Evolutionary conservation across 129 eudicot species (phyloP).

Genomic region (Smallanthus sonchifolius): DNA sequence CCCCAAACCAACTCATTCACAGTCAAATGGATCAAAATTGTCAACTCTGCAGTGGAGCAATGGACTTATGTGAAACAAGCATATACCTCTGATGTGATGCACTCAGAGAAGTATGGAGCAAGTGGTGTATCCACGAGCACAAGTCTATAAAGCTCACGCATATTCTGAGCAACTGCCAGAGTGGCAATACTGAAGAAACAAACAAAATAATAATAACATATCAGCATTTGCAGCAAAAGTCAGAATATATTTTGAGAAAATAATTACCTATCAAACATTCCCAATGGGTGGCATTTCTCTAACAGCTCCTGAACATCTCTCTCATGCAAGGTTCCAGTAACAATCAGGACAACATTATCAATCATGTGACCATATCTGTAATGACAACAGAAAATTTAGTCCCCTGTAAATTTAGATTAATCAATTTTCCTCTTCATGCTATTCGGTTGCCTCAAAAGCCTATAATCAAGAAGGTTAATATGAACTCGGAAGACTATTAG

Average conservation of each 20-base stretch:
- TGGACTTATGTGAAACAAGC: background rate
- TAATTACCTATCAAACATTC: conserved; percentile 90
- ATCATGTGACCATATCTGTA: conserved; percentile 95
- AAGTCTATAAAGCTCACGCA: conserved; percentile 88
- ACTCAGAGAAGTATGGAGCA: conserved; percentile 96
- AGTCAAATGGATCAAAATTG: background rate
- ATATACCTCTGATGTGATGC: conserved; percentile 91
- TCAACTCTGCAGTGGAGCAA: background rate
- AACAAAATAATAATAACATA: conserved; percentile 6
- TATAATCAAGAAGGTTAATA: conserved; percentile 2
- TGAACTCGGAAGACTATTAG: background rate
- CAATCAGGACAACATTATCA: conserved; percentile 92
- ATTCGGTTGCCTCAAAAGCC: background rate
- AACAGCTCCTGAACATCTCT: conserved; percentile 92
- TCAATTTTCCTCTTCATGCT: background rate
- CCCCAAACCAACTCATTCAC: background rate
- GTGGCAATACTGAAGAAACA: conserved; percentile 72
- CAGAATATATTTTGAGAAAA: background rate
- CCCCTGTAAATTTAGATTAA: background rate
- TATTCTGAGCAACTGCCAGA: conserved; percentile 92
- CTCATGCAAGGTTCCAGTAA: conserved; percentile 93
- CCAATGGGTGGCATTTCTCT: conserved; percentile 94
- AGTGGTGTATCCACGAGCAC: conserved; percentile 96
- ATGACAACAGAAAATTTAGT: background rate
- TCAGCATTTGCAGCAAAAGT: background rate